These are phyloP conservation scores for Talaromyces borbonicus DNA, from an alignment of 495 filamentous ascomycete genomes.

Conservation along the genomic window DNA sequence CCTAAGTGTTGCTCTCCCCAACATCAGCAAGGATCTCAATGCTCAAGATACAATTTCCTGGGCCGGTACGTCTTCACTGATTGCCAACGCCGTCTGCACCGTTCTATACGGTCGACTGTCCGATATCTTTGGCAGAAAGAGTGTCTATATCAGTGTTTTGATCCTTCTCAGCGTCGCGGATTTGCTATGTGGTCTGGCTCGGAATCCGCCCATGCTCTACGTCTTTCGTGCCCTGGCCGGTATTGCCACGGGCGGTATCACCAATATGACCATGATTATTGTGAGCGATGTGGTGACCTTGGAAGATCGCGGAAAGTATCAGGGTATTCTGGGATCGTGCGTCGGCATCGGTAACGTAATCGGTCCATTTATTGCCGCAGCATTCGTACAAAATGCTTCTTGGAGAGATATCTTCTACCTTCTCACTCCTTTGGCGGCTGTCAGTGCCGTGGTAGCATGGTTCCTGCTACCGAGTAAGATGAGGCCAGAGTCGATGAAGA, in stretches of 20 bases:
- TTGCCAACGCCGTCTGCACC: constrained; percentile 62
- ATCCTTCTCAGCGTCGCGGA: constrained; percentile 42
- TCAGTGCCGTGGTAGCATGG: constrained; percentile 30
- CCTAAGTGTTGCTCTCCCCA: constrained; percentile 49
- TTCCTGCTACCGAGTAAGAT: constrained; percentile 35
- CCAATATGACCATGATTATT: constrained; percentile 42
- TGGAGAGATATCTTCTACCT: constrained; percentile 44
- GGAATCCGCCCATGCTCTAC: constrained; percentile 42
- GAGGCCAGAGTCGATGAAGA: constrained; percentile 21
- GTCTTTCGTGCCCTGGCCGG: constrained; percentile 46
- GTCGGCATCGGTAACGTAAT: constrained; percentile 35
- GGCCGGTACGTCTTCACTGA: constrained; percentile 67
- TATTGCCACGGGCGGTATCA: constrained; percentile 42
- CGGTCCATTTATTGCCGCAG: constrained; percentile 36
- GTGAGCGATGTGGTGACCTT: constrained; percentile 41
- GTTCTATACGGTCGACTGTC: constrained; percentile 51
- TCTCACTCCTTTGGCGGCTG: constrained; percentile 30
- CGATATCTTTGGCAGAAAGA: constrained; percentile 49
- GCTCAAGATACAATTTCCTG: constrained; percentile 55
- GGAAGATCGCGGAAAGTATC: constrained; percentile 35
- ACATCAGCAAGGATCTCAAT: constrained; percentile 47
- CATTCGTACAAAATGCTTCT: constrained; percentile 32
- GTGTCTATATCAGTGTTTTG: constrained; percentile 38
- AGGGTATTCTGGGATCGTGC: constrained; percentile 33
- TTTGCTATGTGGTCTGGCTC: constrained; percentile 41